Percentiles rank a stretch among this genome's conserved stretches.
Conservation (phyloP, 805 yeast genomes). For the Myxozyma udenii region DNA sequence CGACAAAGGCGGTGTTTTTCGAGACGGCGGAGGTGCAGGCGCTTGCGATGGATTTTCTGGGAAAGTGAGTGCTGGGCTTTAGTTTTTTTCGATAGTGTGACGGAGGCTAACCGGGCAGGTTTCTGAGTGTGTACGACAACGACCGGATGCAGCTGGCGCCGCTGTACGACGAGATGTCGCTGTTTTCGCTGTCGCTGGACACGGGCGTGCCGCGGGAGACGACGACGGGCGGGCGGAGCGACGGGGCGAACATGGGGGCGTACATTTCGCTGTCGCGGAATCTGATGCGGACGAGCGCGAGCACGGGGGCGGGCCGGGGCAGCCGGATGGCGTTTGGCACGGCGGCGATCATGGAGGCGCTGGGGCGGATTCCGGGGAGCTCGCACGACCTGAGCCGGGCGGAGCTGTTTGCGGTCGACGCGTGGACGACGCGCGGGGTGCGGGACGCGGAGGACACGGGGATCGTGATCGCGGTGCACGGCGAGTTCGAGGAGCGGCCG, state of each 20-base stretch:
- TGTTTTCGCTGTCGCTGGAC: conserved; percentile 78
- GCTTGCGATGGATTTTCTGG: conserved; percentile 70
- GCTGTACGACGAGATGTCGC: conserved; percentile 77
- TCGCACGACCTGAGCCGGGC: conserved; percentile 70
- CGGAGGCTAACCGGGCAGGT: conserved; percentile 43
- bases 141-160: conserved; percentile 66
- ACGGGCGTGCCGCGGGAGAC: conserved; percentile 55
- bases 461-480: conserved; percentile 76
- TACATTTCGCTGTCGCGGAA: conserved; percentile 77
- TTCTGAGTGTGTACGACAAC: conserved; percentile 75
- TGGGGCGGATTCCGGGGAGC: conserved; percentile 71
- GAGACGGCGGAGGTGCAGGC: conserved; percentile 70
- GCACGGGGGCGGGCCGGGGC: conserved; percentile 48
- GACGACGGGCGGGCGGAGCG: conserved; percentile 14
- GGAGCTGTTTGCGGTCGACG: conserved; percentile 68
- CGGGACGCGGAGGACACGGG: conserved; percentile 60
- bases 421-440: conserved; percentile 40
- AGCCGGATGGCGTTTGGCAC: conserved; percentile 66
- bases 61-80: conserved; percentile 34
- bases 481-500: conserved; percentile 64
- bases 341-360: conserved; percentile 58
- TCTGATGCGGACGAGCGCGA: conserved; percentile 58
- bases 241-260: conserved; percentile 32
- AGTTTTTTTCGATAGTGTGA: background rate
- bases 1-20: conserved; percentile 65